Conservation (phyloP, 2,329 filamentous ascomycete species). For the Cytospora leucostoma region DNA sequence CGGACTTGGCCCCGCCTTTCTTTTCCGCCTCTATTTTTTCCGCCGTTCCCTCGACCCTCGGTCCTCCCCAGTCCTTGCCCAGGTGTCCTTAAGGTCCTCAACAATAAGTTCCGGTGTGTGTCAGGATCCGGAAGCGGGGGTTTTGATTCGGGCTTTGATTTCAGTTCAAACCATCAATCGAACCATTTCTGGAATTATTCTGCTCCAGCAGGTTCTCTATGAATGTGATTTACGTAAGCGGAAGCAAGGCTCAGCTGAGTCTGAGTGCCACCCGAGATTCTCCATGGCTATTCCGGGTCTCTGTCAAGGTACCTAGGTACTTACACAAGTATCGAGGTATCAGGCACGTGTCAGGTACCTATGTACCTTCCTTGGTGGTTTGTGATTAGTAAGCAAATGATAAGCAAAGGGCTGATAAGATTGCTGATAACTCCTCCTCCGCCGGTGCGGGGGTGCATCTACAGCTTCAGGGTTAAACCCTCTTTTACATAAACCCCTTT, state of each 20-base stretch:
- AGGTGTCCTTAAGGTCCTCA: not conserved
- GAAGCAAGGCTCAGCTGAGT: no score
- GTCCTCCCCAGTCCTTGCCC: not conserved
- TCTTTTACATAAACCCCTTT: no score
- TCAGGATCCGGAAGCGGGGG: not conserved
- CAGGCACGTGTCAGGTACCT: no score
- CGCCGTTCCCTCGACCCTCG: not conserved
- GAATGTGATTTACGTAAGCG: not conserved
- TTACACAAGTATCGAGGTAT: no score
- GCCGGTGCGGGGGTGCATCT: no score
- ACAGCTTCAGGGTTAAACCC: no score
- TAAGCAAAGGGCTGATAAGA: no score
- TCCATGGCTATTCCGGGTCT: not conserved
- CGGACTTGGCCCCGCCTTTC: not conserved
- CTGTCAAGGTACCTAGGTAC: no score
- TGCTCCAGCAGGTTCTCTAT: not conserved
- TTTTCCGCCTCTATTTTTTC: not conserved
- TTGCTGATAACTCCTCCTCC: no score
- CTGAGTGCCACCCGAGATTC: no score
- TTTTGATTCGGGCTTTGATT: not conserved
- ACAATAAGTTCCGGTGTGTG: not conserved
- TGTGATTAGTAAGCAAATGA: no score
- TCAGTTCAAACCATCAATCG: not conserved
- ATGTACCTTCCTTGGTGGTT: no score
- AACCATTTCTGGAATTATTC: not conserved